phyloP scores from a whole-genome alignment of 2,329 filamentous ascomycete genomes.

The Pseudogymnoascus sp. region DNA sequence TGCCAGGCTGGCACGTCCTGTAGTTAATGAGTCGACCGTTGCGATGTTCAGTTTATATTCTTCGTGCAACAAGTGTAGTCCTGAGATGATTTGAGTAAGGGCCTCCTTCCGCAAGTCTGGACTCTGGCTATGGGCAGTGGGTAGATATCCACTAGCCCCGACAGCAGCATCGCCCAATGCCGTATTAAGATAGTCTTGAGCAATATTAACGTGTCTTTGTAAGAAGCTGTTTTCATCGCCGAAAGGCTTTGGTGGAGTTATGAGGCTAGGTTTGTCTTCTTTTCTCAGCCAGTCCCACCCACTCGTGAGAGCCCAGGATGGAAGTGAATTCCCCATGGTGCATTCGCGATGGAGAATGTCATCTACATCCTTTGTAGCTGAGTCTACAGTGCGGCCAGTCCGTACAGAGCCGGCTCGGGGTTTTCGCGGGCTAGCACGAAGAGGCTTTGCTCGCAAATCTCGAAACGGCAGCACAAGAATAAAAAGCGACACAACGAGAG shows the following conservation, averaged over 20 bases:
- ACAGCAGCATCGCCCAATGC: conserved; percentile 50
- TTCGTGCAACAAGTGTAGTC: conserved; percentile 79
- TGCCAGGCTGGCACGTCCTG: conserved; percentile 49
- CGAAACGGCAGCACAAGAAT: conserved; percentile 57
- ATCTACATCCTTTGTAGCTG: conserved; percentile 38
- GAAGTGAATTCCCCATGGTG: conserved; percentile 29
- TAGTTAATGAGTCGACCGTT: conserved; percentile 41
- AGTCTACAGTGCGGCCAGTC: conserved; percentile 42
- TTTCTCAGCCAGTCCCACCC: conserved; percentile 70
- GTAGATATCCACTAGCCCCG: conserved; percentile 54
- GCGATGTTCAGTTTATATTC: conserved; percentile 75
- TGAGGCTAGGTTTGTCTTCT: conserved; percentile 36
- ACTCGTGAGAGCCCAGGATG: conserved; percentile 53
- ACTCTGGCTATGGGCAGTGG: conserved; percentile 47
- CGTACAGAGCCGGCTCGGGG: conserved; percentile 38
- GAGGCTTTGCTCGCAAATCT: conserved; percentile 29
- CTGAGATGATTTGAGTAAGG: conserved; percentile 63
- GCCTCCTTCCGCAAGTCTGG: conserved; percentile 52
- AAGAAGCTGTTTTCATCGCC: conserved; percentile 51
- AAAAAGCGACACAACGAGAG: conserved; percentile 57
- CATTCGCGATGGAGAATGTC: conserved; percentile 42
- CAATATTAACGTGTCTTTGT: conserved; percentile 48
- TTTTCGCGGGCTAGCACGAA: conserved; percentile 32
- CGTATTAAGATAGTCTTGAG: conserved; percentile 60
- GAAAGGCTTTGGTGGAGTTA: neutral